Conservation (phyloP, 2,329 filamentous ascomycete genomes). For the Colletotrichum magnum region DNA sequence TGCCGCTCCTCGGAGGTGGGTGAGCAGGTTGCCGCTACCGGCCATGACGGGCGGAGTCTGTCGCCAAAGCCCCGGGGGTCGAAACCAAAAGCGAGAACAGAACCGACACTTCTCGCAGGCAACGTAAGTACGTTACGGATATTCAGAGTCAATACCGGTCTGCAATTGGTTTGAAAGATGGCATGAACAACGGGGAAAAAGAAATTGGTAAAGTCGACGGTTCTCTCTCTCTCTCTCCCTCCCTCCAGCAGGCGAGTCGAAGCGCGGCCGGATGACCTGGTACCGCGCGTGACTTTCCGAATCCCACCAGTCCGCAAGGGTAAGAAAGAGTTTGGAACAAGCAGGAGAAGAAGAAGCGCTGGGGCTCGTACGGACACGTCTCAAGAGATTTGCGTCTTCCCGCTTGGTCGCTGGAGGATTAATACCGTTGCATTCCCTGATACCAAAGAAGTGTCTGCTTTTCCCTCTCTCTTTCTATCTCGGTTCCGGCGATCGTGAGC, state of each 20-base stretch:
- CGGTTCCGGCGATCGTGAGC: constrained; percentile 6
- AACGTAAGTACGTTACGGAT: background rate
- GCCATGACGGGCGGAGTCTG: constrained; percentile 29
- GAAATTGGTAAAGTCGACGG: constrained; percentile 24
- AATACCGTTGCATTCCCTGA: constrained; percentile 4
- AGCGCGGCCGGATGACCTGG: constrained; percentile 24
- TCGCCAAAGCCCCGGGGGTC: background rate
- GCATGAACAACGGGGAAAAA: background rate
- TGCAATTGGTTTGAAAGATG: background rate
- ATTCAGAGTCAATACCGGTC: background rate
- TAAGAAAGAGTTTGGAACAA: constrained; percentile 25
- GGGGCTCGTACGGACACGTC: constrained; percentile 27
- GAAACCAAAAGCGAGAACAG: constrained; percentile 27
- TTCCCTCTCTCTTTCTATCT: background rate
- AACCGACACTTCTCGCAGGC: background rate
- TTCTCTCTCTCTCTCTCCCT: background rate
- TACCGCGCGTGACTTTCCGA: constrained; percentile 15
- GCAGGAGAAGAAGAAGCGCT: background rate
- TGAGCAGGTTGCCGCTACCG: constrained; percentile 45
- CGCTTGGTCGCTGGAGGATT: constrained; percentile 15
- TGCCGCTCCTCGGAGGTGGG: constrained; percentile 58
- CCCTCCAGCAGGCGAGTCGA: constrained; percentile 1
- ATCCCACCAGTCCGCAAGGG: constrained; percentile 4
- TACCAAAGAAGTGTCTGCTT: background rate
- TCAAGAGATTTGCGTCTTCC: constrained; percentile 12